These are phyloP conservation scores for Stemphylium vesicarium DNA, from an alignment of 2,329 filamentous ascomycete genomes.

Conservation along the genomic window DNA sequence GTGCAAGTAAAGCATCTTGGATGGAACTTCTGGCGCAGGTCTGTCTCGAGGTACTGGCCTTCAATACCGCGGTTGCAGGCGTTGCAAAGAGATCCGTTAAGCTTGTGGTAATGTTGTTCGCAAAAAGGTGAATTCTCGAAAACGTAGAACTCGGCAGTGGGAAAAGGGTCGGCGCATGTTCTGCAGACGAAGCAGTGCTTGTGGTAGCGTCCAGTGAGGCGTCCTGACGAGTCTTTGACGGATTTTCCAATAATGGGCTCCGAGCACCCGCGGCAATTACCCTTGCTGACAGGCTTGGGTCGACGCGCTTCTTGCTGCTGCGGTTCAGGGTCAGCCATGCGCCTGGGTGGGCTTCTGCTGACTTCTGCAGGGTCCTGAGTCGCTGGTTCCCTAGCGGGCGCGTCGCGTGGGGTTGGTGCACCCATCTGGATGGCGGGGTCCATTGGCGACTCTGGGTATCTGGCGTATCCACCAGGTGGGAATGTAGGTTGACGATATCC, in stretches of 20 bases:
- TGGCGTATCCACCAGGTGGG: constrained; percentile 16
- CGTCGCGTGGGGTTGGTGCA: constrained; percentile 25
- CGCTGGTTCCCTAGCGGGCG: constrained; percentile 13
- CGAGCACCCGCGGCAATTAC: constrained; percentile 82
- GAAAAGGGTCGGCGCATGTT: constrained; percentile 80
- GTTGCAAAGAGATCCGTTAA: constrained; percentile 85
- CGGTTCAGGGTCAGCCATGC: constrained; percentile 18
- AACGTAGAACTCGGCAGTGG: constrained; percentile 91
- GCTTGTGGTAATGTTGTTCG: constrained; percentile 87
- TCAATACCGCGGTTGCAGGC: constrained; percentile 86
- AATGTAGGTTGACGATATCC: constrained; percentile 15
- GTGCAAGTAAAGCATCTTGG: constrained; percentile 83
- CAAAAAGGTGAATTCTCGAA: constrained; percentile 87
- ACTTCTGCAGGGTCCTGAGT: constrained; percentile 24
- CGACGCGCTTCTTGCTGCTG: constrained; percentile 30
- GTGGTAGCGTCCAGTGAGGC: constrained; percentile 91
- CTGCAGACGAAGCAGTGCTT: constrained; percentile 93
- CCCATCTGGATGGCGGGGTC: constrained; percentile 50
- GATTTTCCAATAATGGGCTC: constrained; percentile 85
- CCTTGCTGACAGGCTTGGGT: constrained; percentile 61
- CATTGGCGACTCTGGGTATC: constrained; percentile 47
- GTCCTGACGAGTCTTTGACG: constrained; percentile 89
- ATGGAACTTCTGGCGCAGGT: constrained; percentile 79
- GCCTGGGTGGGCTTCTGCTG: constrained; percentile 16
- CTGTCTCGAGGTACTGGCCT: constrained; percentile 89